Base-by-base conservation (phyloP, 495 filamentous ascomycete species). In the Aspergillus biplanus region DNA sequence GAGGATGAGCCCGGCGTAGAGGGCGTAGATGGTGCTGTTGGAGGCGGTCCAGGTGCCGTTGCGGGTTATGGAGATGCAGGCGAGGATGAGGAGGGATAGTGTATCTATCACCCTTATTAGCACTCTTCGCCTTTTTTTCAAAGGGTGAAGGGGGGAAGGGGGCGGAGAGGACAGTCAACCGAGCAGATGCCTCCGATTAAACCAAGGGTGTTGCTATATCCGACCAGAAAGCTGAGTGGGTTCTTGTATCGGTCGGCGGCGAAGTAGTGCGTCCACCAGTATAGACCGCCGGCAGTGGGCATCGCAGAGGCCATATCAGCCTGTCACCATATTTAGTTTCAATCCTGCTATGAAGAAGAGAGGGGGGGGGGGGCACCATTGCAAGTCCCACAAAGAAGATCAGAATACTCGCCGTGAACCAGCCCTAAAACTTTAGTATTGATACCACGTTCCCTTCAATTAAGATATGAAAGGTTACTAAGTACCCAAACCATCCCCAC, bases 221-320 rank as follows among this genome's bases (percentile, higher is more conserved):
- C 88, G 32, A 91, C 88, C 33, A 91, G 70, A 68, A 90, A 91
- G 65, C 85, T 86, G 8, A 91, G 71, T 8, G 86, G 80, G 68
- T 88, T 89, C 56, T 87, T 80, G 50, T 78, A 85, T 52, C 82
- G 83, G 11, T 83, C 82, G 5, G 80, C 82, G 27, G 83, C 78
- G 69, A 89, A 90, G 74, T 84, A 88, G 64, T 89, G 87, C 6
- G 88, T 90, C 88, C 87, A 89, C 80, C 85, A 90, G 68, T 90
- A 89, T 5, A 90, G 73, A 11, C 87, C 87, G 9, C 88, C 88
- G 18, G 83, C 84, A 6, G 88, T 91, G 15, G 88, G 88, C 86
- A 91, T 89, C 3, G 87, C 85, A 37, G 82, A 85, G 7, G 85
- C 87, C 59, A 90, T 72, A 69, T 90, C 88, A 27, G 88, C 87